These are phyloP conservation scores for Pichia sp. DNA, from an alignment of 1,139 yeast species.

Conservation along the genomic window DNA sequence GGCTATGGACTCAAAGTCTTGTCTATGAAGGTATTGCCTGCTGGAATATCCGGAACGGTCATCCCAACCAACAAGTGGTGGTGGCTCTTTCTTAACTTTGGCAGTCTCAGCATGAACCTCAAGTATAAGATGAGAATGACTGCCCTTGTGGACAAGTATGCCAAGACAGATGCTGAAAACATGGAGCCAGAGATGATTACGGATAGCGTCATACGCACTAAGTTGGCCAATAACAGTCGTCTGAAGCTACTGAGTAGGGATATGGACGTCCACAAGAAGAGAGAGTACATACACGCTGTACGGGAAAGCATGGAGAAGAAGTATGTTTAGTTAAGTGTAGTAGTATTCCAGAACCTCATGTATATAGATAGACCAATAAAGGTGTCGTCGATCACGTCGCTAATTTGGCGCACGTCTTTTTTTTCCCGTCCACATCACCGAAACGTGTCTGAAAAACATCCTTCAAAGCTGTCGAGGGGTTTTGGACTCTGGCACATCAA, in stretches of 20 bases:
- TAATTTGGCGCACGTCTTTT: not conserved
- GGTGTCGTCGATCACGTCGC: not conserved
- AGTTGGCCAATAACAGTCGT: constrained; percentile 38
- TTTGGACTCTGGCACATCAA: too few species aligned
- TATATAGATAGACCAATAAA: too few species aligned
- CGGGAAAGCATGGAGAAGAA: constrained; percentile 7
- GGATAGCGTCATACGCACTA: constrained; percentile 32
- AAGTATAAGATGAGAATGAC: constrained; percentile 30
- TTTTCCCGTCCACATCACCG: not conserved
- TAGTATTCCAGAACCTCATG: too few species aligned
- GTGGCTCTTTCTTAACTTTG: constrained; percentile 21
- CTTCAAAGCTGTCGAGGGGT: too few species aligned
- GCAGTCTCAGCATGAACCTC: constrained; percentile 26
- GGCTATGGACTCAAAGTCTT: constrained; percentile 39
- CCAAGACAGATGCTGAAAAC: constrained; percentile 17
- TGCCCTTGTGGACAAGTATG: constrained; percentile 1
- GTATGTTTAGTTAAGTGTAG: not conserved
- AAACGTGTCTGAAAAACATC: not conserved
- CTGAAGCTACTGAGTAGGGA: constrained; percentile 36
- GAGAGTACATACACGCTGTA: constrained; percentile 29
- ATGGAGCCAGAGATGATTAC: constrained; percentile 15
- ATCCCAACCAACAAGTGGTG: constrained; percentile 21
- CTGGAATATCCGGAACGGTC: constrained; percentile 24
- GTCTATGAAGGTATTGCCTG: constrained; percentile 33
- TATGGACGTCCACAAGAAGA: constrained; percentile 32